These are phyloP conservation scores for Boletus semigastroideus DNA, from an alignment of 1,284 basidiomycete genomes.

Conservation along the genomic window DNA sequence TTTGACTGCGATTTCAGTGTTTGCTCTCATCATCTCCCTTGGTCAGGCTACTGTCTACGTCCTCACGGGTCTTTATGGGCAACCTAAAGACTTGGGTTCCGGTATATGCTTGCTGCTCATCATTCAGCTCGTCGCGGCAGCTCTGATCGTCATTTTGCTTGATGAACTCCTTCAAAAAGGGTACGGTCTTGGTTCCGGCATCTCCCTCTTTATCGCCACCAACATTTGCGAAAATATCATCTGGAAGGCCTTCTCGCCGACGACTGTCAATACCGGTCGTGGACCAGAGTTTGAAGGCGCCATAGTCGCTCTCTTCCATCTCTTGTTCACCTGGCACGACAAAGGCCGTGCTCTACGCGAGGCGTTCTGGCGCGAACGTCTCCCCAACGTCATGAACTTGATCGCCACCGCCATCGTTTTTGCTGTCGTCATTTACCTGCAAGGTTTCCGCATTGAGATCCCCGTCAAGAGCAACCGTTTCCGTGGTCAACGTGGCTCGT, in stretches of 20 bases:
- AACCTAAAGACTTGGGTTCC: slow-evolving; percentile 90
- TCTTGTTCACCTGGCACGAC: slow-evolving; percentile 98
- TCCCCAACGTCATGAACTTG: slow-evolving; percentile 98
- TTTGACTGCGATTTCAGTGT: slow-evolving; percentile 55
- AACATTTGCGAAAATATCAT: slow-evolving; percentile 99
- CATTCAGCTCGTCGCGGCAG: slow-evolving; percentile 91
- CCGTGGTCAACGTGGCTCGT: slow-evolving; percentile 92
- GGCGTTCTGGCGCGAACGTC: slow-evolving; percentile 96
- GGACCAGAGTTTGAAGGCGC: slow-evolving; percentile 99
- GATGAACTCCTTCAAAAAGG: slow-evolving; percentile 99
- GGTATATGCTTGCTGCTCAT: slow-evolving; percentile 96
- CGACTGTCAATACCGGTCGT: slow-evolving; percentile 96
- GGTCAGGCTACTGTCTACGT: slow-evolving; percentile 98
- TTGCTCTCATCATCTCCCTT: slow-evolving; percentile 94
- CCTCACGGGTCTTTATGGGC: slow-evolving; percentile 94
- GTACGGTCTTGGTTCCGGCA: slow-evolving; percentile 97
- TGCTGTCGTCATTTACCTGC: slow-evolving; percentile 95
- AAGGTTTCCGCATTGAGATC: slow-evolving; percentile 98
- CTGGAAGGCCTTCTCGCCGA: slow-evolving; percentile 99
- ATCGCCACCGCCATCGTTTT: slow-evolving; percentile 92
- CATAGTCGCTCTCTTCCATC: slow-evolving; percentile 94
- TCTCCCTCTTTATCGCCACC: slow-evolving; percentile 98
- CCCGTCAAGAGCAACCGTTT: slow-evolving; percentile 97
- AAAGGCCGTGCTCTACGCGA: slow-evolving; percentile 96
- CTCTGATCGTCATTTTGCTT: slow-evolving; percentile 96